Evolutionary conservation across 2,329 filamentous ascomycete species (phyloP).

Genomic region (Neonectria faginata): DNA sequence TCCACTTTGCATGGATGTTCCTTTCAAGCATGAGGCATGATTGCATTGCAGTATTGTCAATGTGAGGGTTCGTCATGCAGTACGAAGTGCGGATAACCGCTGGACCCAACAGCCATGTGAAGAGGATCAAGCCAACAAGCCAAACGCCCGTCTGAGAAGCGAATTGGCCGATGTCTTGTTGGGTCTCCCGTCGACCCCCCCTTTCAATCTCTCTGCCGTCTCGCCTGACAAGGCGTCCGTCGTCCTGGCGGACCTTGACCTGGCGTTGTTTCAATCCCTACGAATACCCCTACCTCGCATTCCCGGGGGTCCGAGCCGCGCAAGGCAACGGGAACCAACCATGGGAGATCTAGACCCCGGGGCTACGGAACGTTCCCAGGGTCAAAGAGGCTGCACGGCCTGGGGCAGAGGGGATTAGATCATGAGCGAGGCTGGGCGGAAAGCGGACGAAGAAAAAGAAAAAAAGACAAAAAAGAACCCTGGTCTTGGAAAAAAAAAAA

Average conservation of each 20-base stretch:
- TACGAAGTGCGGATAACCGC: background rate
- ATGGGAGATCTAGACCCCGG: slow-evolving; percentile 8
- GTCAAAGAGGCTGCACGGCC: too few species aligned
- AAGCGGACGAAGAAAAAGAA: background rate
- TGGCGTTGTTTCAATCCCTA: background rate
- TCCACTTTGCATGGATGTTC: background rate
- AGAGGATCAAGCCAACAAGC: background rate
- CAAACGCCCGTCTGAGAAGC: background rate
- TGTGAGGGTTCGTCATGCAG: background rate
- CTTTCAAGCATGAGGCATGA: background rate
- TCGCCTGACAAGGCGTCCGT: background rate
- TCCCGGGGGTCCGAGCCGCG: slow-evolving; percentile 11
- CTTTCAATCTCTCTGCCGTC: background rate
- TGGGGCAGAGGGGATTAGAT: slow-evolving; percentile 2
- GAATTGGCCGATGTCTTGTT: background rate
- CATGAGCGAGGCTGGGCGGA: slow-evolving; percentile 3
- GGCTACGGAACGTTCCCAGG: slow-evolving; percentile 12
- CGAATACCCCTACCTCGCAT: slow-evolving; percentile 1
- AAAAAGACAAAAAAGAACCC: background rate
- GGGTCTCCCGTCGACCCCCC: background rate
- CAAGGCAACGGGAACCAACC: slow-evolving; percentile 10
- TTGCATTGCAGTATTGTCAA: background rate
- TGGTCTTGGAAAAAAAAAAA: background rate
- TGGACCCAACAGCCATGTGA: background rate
- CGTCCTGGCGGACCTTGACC: background rate